Evolutionary conservation across 768 basidiomycete species (phyloP), one percentile per base, ranked within the genome.

Genomic region (Terana coerulea): DNA sequence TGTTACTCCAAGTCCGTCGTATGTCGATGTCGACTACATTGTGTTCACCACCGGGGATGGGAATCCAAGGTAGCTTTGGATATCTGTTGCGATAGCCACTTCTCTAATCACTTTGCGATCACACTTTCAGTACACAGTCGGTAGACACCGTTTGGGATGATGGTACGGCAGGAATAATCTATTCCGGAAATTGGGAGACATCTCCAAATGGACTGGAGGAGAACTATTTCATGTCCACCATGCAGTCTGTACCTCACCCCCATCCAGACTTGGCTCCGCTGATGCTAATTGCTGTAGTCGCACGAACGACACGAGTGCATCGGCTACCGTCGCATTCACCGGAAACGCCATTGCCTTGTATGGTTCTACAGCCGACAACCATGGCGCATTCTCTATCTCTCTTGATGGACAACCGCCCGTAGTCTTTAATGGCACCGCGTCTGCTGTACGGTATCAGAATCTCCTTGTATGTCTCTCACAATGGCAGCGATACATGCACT

Each of bases 301-400:
- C n/a, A n/a, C n/a, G n/a, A n/a, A n/a, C n/a, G n/a, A n/a, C n/a
- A n/a, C n/a, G n/a, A n/a, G n/a, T n/a, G n/a, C n/a, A n/a, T n/a
- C n/a, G n/a, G n/a, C n/a, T n/a, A n/a, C n/a, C n/a, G n/a, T n/a
- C n/a, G n/a, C n/a, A n/a, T n/a, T n/a, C n/a, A n/a, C n/a, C n/a
- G n/a, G 49, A 5, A 51, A 43, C 31, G 36, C 49, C 4, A 51
- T 51, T n/a, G 31, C 49, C 11, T 10, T 51, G 17, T 40, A 40
- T 22, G 39, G 39, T 19, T 15, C 19, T 9, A 40, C 39, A 8
- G n/a, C 39, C n/a, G 8, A 40, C 8, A 19, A 40, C 19, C 39
- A 40, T 22, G 39, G n/a, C 10, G 8, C 19, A 7, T 40, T 40
- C 39, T 9, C 8, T 8, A 22, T 40, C 8, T 8, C 8, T n/a